Base-by-base conservation (phyloP, 2,329 filamentous ascomycete genomes). In the Eutypella sp. region DNA sequence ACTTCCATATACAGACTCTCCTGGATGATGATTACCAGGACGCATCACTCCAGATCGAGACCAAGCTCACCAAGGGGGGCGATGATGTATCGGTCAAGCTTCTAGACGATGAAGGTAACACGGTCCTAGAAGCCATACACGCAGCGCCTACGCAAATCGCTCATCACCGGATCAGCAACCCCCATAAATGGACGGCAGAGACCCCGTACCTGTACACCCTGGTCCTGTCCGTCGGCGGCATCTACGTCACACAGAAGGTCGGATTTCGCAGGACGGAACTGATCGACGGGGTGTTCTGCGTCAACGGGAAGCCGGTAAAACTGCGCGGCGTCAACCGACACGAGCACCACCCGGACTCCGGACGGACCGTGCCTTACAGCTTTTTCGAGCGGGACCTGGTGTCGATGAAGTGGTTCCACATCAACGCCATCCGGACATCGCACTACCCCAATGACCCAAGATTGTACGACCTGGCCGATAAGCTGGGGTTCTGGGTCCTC, bases 291-390 rank as follows among this genome's bases (percentile, higher is more conserved):
- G 68, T 84, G 23, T 73, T 85, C 52, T 73, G 73, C 41, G 77
- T 89, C 50, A 88, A 88, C 46, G 83, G 84, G 2, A 72, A 71
- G 18, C 73, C 79, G 0, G 73, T 88, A 45, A 76, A 84, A 13
- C 72, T 89, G 53, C 78, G 81, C 15, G 85, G 85, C 2, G 81
- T 82, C 5, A 88, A 88, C 55, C 74, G 84, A 27, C 85, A 88
- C 52, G 85, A 89, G 47, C 83, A 88, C 51, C 80, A 87, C 54
- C 78, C 82, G 0, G 67, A 73, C 46, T 75, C 74, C 5, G 83
- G 84, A 0, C 75, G 83, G 1, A 73, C 81, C 0, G 79, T 87
- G 1, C 81, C 81, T 0, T 73, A 76, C 23, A 74, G 78, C 0
- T 79, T 76, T n/a, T 73, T 87, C 55, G 70, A 75, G 44, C 64